Percentiles rank a stretch among this genome's conserved stretches.
Evolutionary conservation across 164 flowering plant species (phyloP).

Genomic region (Malania oleifera): DNA sequence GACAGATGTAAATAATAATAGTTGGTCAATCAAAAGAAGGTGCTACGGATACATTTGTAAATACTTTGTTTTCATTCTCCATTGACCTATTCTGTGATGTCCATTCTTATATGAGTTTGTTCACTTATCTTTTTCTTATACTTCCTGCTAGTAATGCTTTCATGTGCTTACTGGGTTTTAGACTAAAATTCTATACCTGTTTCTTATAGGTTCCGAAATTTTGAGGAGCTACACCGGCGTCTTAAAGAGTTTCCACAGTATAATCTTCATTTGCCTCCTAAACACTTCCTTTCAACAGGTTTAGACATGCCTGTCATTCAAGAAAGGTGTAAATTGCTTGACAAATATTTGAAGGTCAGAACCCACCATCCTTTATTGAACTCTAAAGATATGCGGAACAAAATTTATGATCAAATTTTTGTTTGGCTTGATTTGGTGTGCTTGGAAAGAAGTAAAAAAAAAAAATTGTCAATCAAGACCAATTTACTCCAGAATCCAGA

Average conservation of each 20-base stretch:
- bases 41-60: slow-evolving; percentile 23
- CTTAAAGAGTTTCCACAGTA: slow-evolving; percentile 86
- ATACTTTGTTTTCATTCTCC: slow-evolving; percentile 15
- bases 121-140: not conserved
- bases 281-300: slow-evolving; percentile 91
- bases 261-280: slow-evolving; percentile 96
- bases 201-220: slow-evolving; percentile 78
- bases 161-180: not conserved
- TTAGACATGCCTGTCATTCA: slow-evolving; percentile 74
- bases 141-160: not conserved
- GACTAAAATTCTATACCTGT: not conserved
- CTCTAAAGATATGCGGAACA: no score
- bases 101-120: not conserved
- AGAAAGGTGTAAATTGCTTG: slow-evolving; percentile 89
- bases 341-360: slow-evolving; percentile 85
- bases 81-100: slow-evolving; percentile 1
- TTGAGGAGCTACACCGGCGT: slow-evolving; percentile 95
- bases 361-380: no score
- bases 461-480: no score
- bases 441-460: no score
- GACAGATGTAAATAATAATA: slow-evolving; percentile 69
- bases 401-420: no score
- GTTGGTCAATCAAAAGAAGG: slow-evolving; percentile 99
- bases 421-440: no score
- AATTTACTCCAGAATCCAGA: no score